Base-by-base conservation (phyloP, 2,329 filamentous ascomycete genomes). In the Claviceps paspali region DNA sequence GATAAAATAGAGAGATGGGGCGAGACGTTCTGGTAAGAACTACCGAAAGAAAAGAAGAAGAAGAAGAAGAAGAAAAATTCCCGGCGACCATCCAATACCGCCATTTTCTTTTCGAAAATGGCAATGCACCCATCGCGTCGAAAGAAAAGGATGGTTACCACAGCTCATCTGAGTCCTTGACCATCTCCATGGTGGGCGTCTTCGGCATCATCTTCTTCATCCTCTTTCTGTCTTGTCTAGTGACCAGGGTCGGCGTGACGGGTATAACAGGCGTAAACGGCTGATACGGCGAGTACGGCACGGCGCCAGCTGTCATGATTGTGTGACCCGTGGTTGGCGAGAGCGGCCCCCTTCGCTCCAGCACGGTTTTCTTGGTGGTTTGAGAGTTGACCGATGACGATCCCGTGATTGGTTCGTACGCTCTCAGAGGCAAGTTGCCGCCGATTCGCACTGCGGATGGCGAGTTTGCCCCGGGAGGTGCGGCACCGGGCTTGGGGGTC, bases 271-370 rank as follows among this genome's bases (percentile, higher is more conserved):
- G 80, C 6, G 78, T 81, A 52, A 78, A 82, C 1, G 82, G 82
- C 62, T 87, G 82, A 47, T 87, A 88, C 0, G 82, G 80, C 38
- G 73, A 76, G 55, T 87, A 87, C 2, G 82, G 82, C 17, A 77
- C 70, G 1, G 73, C 67, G 17, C 64, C 66, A 4, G 70, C 73
- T 2, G 69, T 75, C 53, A 63, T 71, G 0, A 80, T 82, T 3
- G 75, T 79, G 32, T 69, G 70, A 18, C 73, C 63, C 1, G 69
- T 72, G 0, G 57, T 59, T 3, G 76, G 75, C 3, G 72, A 73
- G 39, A 72, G 49, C 2, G 70, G 68, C 0, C 57, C 61, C 17
- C 58, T 61, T 23, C 75, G 63, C 49, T 79, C 74, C 43, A 80
- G 72, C 1, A 76, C 70, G 0, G 76, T 80, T 52, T 78, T 73